Conservation (phyloP, 768 basidiomycete species). For the Rhizopogon vulgaris region DNA sequence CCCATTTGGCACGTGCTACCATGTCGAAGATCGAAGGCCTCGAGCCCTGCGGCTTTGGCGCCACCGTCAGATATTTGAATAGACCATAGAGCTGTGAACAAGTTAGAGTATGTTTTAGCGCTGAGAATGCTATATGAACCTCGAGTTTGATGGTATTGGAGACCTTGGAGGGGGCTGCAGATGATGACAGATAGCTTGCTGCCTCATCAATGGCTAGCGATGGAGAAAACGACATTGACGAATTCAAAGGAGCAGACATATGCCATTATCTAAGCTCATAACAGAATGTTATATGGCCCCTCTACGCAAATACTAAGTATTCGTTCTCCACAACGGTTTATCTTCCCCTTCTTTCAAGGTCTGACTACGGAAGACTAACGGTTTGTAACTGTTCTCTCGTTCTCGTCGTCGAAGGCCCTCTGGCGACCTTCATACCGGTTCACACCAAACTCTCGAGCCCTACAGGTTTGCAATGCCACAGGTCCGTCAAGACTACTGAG, state of each 20-base stretch:
- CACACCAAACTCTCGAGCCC: neutral
- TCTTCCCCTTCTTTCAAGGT: too few relatives aligned
- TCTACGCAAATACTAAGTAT: too few relatives aligned
- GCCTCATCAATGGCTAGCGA: constrained; percentile 50
- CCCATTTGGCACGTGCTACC: constrained; percentile 81
- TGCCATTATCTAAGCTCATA: constrained; percentile 32
- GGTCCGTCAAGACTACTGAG: neutral
- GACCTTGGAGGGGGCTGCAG: constrained; percentile 47
- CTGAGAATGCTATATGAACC: constrained; percentile 38
- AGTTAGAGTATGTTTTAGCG: constrained; percentile 12
- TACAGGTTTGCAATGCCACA: neutral
- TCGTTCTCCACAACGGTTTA: too few relatives aligned
- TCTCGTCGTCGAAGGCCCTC: too few relatives aligned
- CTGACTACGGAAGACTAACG: too few relatives aligned
- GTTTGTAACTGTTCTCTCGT: too few relatives aligned
- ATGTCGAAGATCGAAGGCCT: constrained; percentile 77
- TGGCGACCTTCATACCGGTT: too few relatives aligned
- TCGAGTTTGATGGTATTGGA: constrained; percentile 65
- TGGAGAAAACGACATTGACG: constrained; percentile 22
- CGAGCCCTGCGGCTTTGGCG: constrained; percentile 44
- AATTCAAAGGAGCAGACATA: constrained; percentile 1
- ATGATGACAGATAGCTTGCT: constrained; percentile 55
- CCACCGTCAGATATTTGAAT: constrained; percentile 69
- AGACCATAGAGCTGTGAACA: constrained; percentile 71
- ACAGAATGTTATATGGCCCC: neutral